These are phyloP conservation scores for Coemansia sp. DNA, from an alignment of 192 early-diverging fungal species.

Conservation along the genomic window DNA sequence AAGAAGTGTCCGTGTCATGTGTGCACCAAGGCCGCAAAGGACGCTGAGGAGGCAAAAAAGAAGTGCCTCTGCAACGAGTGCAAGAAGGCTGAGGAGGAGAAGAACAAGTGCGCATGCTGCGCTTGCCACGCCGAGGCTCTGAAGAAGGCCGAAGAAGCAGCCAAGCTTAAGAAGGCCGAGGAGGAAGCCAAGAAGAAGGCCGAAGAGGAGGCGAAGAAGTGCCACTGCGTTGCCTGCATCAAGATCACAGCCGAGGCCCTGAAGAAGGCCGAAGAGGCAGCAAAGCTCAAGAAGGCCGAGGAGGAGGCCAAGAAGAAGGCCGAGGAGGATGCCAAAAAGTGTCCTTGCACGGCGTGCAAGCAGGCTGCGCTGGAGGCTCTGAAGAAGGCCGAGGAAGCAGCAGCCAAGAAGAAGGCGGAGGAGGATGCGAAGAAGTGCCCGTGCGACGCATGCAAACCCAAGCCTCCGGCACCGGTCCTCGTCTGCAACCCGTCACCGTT, in stretches of 20 bases:
- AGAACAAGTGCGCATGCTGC: constrained; percentile 16
- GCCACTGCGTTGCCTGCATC: background rate
- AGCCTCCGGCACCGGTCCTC: constrained; percentile 8
- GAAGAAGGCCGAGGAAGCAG: background rate
- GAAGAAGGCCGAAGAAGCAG: constrained; percentile 1
- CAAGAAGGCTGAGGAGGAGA: constrained; percentile 18
- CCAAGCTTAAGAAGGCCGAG: constrained; percentile 4
- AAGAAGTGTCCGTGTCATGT: constrained; percentile 27
- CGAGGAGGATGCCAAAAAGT: constrained; percentile 11
- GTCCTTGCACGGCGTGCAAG: constrained; percentile 26
- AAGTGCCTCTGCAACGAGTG: constrained; percentile 33
- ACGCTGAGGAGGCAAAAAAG: constrained; percentile 16
- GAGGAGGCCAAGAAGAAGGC: constrained; percentile 6
- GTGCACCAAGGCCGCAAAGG: constrained; percentile 15
- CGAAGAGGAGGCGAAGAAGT: constrained; percentile 7
- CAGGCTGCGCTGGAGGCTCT: background rate
- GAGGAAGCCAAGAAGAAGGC: constrained; percentile 13
- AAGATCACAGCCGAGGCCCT: constrained; percentile 18
- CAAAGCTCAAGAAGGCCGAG: background rate
- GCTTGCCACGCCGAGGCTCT: constrained; percentile 1
- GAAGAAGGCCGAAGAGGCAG: constrained; percentile 24
- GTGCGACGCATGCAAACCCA: constrained; percentile 16
- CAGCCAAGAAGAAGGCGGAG: constrained; percentile 12
- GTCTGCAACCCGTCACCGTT: constrained; percentile 48
- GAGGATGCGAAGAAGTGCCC: constrained; percentile 9